Evolutionary conservation across 208 protist species (phyloP).

Genomic region (Entamoeba nuttalli): DNA sequence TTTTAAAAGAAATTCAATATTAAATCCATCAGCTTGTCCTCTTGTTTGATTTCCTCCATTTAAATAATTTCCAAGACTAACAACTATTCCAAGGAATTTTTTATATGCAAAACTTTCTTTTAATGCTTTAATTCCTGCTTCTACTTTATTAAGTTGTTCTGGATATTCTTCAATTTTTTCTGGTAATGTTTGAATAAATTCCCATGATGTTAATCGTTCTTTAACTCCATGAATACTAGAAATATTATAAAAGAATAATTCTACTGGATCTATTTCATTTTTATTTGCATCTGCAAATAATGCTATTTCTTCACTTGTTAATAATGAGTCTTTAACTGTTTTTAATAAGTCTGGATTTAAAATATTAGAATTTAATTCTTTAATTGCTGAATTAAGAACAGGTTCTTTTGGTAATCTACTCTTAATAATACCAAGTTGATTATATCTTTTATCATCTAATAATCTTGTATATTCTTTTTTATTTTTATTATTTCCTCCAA

Average conservation of each 20-base stretch:
- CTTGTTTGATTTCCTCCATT: background rate
- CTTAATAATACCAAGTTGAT: background rate
- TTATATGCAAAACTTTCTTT: background rate
- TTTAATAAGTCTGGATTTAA: background rate
- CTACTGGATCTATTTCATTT: background rate
- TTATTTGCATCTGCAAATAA: background rate
- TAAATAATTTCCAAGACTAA: background rate
- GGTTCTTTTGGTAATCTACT: background rate
- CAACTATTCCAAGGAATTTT: background rate
- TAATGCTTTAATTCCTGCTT: background rate
- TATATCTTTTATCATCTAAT: background rate
- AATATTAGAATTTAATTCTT: background rate
- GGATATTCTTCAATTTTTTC: background rate
- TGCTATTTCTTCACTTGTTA: background rate
- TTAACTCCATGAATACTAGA: background rate
- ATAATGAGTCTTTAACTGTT: background rate
- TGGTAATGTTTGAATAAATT: background rate
- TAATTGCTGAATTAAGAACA: background rate
- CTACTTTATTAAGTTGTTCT: background rate
- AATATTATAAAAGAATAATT: background rate
- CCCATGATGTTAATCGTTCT: background rate
- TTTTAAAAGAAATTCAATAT: background rate
- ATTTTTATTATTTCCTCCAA: background rate
- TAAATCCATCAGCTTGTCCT: slow-evolving; percentile 4
- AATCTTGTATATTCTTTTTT: background rate